These are phyloP conservation scores for Cynanchum wilfordii DNA, from an alignment of 257 asterid species.

Conservation along the genomic window DNA sequence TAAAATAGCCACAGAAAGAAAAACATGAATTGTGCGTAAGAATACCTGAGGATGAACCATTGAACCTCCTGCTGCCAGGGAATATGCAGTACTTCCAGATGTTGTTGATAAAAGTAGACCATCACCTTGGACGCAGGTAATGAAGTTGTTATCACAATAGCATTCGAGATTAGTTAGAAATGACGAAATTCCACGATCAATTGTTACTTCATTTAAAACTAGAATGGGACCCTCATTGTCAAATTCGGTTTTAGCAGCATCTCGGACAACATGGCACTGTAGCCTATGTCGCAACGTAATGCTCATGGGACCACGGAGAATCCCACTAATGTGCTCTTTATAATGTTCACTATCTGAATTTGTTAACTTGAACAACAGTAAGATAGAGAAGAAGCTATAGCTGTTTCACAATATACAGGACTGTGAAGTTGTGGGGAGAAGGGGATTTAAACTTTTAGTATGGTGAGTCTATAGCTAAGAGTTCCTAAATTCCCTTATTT, in stretches of 20 bases:
- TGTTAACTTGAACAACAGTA: constrained; percentile 40
- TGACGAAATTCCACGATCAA: constrained; percentile 93
- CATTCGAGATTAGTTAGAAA: constrained; percentile 89
- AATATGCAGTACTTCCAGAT: constrained; percentile 99
- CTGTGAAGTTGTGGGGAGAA: too few relatives aligned
- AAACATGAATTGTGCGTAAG: neutral
- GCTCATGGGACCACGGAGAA: constrained; percentile 77
- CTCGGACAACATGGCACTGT: constrained; percentile 85
- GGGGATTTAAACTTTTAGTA: neutral
- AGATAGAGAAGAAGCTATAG: neutral
- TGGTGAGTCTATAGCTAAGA: neutral
- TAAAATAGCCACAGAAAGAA: neutral
- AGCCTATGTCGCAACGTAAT: constrained; percentile 85
- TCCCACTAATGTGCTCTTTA: constrained; percentile 53
- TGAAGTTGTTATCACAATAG: constrained; percentile 81
- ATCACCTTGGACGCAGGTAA: constrained; percentile 95
- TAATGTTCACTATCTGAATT: constrained; percentile 79
- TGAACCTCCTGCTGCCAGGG: constrained; percentile 98
- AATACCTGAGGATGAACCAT: constrained; percentile 99
- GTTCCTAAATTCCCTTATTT: neutral
- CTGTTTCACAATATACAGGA: neutral
- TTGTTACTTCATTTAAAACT: constrained; percentile 89
- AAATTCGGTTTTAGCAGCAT: constrained; percentile 69
- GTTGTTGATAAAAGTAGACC: constrained; percentile 90
- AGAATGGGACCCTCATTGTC: constrained; percentile 85